These are phyloP conservation scores for Datura wrightii DNA, from an alignment of 257 asterid genomes.

Conservation along the genomic window DNA sequence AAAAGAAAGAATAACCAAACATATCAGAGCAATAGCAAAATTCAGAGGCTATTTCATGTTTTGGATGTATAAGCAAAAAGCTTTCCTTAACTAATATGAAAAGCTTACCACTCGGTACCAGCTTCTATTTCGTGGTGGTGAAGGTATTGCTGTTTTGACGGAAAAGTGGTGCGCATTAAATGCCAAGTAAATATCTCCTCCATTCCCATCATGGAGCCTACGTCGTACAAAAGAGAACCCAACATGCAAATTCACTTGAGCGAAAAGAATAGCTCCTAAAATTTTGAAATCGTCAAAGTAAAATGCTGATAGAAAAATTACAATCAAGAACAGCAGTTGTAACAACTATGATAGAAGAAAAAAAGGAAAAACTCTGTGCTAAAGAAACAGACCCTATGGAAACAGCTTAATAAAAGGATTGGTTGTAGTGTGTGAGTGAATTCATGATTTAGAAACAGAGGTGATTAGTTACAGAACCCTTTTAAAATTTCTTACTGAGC, in stretches of 20 bases:
- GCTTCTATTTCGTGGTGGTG: slow-evolving; percentile 61
- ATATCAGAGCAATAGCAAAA: slow-evolving; percentile 7
- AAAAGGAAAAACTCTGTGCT: not conserved
- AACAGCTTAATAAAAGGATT: not conserved
- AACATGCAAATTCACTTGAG: not conserved
- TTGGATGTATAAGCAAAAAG: not conserved
- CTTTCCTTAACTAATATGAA: slow-evolving; percentile 12
- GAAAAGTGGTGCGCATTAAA: slow-evolving; percentile 84
- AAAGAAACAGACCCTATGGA: not conserved
- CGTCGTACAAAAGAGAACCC: slow-evolving; percentile 13
- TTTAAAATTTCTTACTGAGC: not conserved
- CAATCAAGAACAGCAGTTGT: not conserved
- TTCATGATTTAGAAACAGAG: slow-evolving; percentile 3
- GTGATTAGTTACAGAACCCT: not conserved
- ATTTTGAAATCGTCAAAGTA: not conserved
- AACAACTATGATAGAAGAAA: slow-evolving; percentile 1
- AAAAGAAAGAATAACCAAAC: not conserved
- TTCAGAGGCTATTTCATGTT: not conserved
- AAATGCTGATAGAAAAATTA: not conserved
- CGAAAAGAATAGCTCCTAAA: not conserved
- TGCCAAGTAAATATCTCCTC: slow-evolving; percentile 75
- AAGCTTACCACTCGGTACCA: slow-evolving; percentile 93
- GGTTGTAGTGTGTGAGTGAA: not conserved
- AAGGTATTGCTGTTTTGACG: slow-evolving; percentile 63
- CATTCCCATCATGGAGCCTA: slow-evolving; percentile 84